phyloP scores from a whole-genome alignment of 75 land plant species.

The Pinus albicaulis region DNA sequence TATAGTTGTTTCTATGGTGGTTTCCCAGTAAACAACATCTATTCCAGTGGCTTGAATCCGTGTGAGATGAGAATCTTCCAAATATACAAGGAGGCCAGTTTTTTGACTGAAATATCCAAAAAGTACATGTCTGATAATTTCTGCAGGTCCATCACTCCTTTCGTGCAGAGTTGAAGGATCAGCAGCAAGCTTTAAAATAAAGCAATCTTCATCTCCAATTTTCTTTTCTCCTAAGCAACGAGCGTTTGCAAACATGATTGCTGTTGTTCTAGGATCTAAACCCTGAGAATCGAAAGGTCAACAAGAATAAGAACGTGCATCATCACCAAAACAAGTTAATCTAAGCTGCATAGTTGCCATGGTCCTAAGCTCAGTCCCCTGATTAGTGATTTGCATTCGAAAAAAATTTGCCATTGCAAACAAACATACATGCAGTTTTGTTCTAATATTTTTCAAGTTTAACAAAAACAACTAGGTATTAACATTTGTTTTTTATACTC shows the following conservation, averaged over 20 bases:
- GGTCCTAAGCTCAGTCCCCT: no score
- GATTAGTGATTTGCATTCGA: no score
- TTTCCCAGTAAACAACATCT: constrained; percentile 71
- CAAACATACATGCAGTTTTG: no score
- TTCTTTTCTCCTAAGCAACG: constrained; percentile 64
- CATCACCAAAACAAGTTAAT: no score
- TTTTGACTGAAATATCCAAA: constrained; percentile 77
- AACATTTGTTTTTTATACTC: no score
- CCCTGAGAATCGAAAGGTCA: constrained; percentile 35
- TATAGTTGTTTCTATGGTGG: constrained; percentile 57
- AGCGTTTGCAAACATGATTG: constrained; percentile 51
- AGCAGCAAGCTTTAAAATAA: constrained; percentile 53
- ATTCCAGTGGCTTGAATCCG: constrained; percentile 37
- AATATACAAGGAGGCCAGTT: constrained; percentile 64
- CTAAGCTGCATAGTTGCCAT: no score
- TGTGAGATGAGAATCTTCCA: constrained; percentile 74
- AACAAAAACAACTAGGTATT: no score
- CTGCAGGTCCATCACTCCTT: constrained; percentile 60
- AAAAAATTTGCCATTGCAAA: no score
- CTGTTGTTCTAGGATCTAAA: constrained; percentile 58
- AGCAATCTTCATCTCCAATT: constrained; percentile 61
- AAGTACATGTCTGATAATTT: constrained; percentile 60
- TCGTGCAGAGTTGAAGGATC: constrained; percentile 40
- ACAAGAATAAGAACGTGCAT: no score
- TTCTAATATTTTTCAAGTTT: no score